A percentile compares a stretch with the other conserved stretches of the same genome.
phyloP scores from a whole-genome alignment of 352 stramenopile genomes.

The Phytophthora macrochlamydospora region DNA sequence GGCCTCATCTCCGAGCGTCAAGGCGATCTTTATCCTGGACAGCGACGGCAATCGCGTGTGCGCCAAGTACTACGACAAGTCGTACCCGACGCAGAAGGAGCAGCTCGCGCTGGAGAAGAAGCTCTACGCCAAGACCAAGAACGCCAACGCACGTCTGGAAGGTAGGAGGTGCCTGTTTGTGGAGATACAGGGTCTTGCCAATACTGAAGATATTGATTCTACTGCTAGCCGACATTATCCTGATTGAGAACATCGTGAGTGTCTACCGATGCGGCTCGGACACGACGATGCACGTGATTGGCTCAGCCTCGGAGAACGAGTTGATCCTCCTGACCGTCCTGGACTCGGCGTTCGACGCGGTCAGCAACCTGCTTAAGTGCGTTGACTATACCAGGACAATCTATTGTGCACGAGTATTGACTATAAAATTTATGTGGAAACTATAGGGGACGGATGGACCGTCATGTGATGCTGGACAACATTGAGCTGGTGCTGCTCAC shows the following conservation, averaged over 20 bases:
- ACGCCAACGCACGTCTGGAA: slow-evolving; percentile 85
- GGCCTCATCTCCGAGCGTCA: slow-evolving; percentile 77
- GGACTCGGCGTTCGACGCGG: slow-evolving; percentile 83
- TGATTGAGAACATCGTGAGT: slow-evolving; percentile 91
- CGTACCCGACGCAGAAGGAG: slow-evolving; percentile 85
- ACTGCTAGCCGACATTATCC: slow-evolving; percentile 82
- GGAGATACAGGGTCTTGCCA: neutral
- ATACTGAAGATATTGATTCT: slow-evolving; percentile 2
- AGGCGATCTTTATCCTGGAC: slow-evolving; percentile 89
- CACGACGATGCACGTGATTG: slow-evolving; percentile 89
- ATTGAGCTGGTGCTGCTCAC: slow-evolving; percentile 91
- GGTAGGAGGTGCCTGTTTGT: slow-evolving; percentile 32
- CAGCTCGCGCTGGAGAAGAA: slow-evolving; percentile 91
- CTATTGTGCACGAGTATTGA: too few species aligned
- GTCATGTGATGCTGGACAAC: slow-evolving; percentile 90
- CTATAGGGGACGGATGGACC: slow-evolving; percentile 80
- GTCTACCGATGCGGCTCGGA: slow-evolving; percentile 90
- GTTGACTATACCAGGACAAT: slow-evolving; percentile 13
- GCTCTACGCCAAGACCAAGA: slow-evolving; percentile 91
- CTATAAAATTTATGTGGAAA: too few species aligned
- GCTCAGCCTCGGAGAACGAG: slow-evolving; percentile 88
- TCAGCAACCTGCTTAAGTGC: slow-evolving; percentile 88
- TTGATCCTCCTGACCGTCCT: slow-evolving; percentile 88
- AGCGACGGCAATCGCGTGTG: slow-evolving; percentile 90
- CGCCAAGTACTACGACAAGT: slow-evolving; percentile 93